phyloP scores from a whole-genome alignment of 73 alveolate species.

The Urostyla sp. region DNA sequence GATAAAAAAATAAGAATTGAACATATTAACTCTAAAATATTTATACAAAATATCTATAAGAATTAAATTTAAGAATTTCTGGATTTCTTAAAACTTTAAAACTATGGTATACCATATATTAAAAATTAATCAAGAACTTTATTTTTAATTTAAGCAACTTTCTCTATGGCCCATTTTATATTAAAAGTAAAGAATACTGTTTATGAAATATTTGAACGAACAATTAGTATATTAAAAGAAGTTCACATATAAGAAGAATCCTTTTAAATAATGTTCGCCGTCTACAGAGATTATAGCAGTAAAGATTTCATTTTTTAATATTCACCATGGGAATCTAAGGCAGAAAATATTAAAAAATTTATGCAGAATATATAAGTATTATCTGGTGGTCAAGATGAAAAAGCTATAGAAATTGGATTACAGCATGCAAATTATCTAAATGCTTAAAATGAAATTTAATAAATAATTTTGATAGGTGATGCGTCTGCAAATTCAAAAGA shows the following conservation, averaged over 20 bases:
- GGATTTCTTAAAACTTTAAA: too few species aligned
- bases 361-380: not conserved
- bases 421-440: not conserved
- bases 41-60: too few species aligned
- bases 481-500: not conserved
- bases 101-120: too few species aligned
- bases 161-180: not conserved
- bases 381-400: not conserved
- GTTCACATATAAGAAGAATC: not conserved
- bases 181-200: not conserved
- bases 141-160: not conserved
- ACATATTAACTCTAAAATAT: too few species aligned
- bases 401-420: slow-evolving; percentile 1
- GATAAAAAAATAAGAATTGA: too few species aligned
- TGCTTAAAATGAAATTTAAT: not conserved
- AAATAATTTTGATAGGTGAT: not conserved
- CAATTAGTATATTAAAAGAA: not conserved
- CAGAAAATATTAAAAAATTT: not conserved
- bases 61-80: too few species aligned
- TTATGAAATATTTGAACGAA: not conserved
- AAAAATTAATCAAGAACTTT: not conserved
- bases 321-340: not conserved
- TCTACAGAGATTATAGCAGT: not conserved
- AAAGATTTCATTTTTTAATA: not conserved
- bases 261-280: not conserved